Evolutionary conservation across 2,329 filamentous ascomycete genomes (phyloP), one percentile per base, ranked within the genome.

Genomic region (Capronia coronata): DNA sequence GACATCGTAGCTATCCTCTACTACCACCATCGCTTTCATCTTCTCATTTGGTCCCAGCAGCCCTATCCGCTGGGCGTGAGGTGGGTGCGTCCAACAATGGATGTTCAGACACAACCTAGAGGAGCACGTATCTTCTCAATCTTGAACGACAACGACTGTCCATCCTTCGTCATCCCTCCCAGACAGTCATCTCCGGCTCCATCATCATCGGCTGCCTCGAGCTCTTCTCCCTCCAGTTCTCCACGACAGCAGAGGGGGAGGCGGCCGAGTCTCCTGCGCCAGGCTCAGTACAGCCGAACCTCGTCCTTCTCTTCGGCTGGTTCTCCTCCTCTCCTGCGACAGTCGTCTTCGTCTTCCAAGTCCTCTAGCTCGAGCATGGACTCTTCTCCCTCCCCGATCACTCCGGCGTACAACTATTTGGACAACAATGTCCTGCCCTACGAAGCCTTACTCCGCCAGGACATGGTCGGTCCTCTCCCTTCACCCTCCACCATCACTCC

Each of bases 101-200:
- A 62, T 56, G 59, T 56, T 52, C 57, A 55, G 51, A 59, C 50
- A 46, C 56, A 57, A 51, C 43, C 55, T 42, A 39, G 59, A 55
- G 59, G 51, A 59, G 48, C 54, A 54, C 57, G 57, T 51, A 48
- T 61, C 52, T 61, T 62, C 57, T 72, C 70, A 23, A 72, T 72
- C 56, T 55, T 72, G 51, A 72, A 72, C 62, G 71, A 72, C 61
- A 69, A 72, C 62, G 69, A 72, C 54, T 67, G 70, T 50, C 70
- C 70, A 38, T 70, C 70, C 21, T 72, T 72, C 60, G 66, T 67
- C 29, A 66, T 72, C 45, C 67, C 68, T 42, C 67, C 66, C 25
- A 47, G 45, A 46, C 39, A 51, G 29, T 49, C 57, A 47, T 54
- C 55, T 48, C 55, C 54, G 30, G 37, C 49, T 34, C 39, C 55